A percentile compares a stretch with the other conserved stretches of the same genome.
Conservation (phyloP, 345 rosid species). For the Carallia brachiata region DNA sequence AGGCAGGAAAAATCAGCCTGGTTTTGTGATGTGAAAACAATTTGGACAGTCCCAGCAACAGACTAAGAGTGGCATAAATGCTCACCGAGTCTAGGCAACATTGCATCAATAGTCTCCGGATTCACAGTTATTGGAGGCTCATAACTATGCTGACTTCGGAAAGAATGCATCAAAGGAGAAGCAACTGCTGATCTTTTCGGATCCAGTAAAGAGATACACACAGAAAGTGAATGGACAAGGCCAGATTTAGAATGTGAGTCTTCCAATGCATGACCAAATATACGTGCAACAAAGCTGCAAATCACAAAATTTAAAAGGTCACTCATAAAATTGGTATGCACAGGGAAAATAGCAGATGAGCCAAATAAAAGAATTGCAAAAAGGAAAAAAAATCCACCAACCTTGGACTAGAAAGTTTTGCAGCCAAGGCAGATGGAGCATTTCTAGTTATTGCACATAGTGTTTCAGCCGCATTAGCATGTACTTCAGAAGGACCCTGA, state of each 20-base stretch:
- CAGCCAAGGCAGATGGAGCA: conserved; percentile 86
- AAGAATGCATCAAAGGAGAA: conserved; percentile 72
- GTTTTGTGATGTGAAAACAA: not conserved
- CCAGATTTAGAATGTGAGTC: conserved; percentile 83
- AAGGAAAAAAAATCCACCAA: conserved; percentile 27
- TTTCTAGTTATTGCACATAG: conserved; percentile 88
- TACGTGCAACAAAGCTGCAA: conserved; percentile 81
- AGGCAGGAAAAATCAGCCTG: not conserved
- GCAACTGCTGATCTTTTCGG: conserved; percentile 72
- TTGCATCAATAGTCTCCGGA: conserved; percentile 78
- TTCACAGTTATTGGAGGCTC: conserved; percentile 71
- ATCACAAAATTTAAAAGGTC: conserved; percentile 1
- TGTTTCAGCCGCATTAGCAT: conserved; percentile 93
- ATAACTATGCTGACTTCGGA: conserved; percentile 71
- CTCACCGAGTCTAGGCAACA: conserved; percentile 97
- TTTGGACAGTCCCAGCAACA: conserved; percentile 3
- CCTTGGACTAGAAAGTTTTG: conserved; percentile 88
- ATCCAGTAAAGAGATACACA: conserved; percentile 92
- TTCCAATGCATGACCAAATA: conserved; percentile 92
- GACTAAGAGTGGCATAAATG: not conserved
- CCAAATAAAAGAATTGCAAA: not conserved
- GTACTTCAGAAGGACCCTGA: conserved; percentile 86
- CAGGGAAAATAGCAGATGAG: not conserved
- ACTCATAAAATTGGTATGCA: not conserved
- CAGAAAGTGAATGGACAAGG: conserved; percentile 93